Conservation (phyloP, 306 rosid species). For the Coriaria nepalensis region DNA sequence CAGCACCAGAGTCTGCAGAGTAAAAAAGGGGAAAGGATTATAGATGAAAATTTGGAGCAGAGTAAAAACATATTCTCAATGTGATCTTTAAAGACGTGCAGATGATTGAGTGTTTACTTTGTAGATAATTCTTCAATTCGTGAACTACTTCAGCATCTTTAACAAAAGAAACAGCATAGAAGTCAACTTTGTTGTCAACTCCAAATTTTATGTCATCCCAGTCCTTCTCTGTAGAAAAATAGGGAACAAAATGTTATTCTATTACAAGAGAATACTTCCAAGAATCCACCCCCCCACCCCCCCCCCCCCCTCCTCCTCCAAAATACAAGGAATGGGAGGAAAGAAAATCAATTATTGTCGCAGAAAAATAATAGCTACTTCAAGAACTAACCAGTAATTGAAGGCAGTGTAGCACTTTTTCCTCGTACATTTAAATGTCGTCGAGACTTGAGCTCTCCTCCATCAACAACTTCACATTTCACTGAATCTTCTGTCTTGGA, state of each 20-base stretch:
- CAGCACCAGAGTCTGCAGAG: constrained; percentile 59
- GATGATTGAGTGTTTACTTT: constrained; percentile 30
- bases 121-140: constrained; percentile 79
- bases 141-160: constrained; percentile 94
- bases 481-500: constrained; percentile 78
- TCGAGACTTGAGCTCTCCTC: constrained; percentile 94
- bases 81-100: background rate
- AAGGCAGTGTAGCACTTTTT: constrained; percentile 94
- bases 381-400: constrained; percentile 68
- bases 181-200: constrained; percentile 91
- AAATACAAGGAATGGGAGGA: background rate
- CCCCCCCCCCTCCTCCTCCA: background rate
- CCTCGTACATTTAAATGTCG: constrained; percentile 95
- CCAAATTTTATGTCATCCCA: constrained; percentile 99
- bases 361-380: constrained; percentile 8
- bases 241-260: constrained; percentile 11
- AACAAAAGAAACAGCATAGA: constrained; percentile 98
- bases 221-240: constrained; percentile 78
- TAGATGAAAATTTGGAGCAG: constrained; percentile 5
- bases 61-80: constrained; percentile 1
- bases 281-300: constrained; percentile 3
- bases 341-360: constrained; percentile 1
- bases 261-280: constrained; percentile 2
- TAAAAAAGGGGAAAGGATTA: constrained; percentile 12
- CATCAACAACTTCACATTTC: constrained; percentile 92